phyloP scores from a whole-genome alignment of 2,329 filamentous ascomycete genomes.

The Myriosclerotinia scirpicola region DNA sequence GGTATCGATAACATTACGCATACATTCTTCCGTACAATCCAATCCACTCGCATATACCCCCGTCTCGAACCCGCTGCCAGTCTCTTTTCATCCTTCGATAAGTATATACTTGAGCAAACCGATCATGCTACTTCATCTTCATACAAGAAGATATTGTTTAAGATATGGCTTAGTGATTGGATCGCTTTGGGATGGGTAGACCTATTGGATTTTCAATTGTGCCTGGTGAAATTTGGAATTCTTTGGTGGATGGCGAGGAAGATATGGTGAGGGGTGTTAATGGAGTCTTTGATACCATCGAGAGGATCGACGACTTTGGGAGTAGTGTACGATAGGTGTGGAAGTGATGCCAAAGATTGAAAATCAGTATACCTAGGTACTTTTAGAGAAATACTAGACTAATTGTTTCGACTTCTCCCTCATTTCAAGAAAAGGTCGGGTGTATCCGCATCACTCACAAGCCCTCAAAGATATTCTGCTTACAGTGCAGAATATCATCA shows the following conservation, averaged over 20 bases:
- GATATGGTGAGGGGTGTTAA: background rate
- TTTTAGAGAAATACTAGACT: too few relatives aligned
- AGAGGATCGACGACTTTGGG: background rate
- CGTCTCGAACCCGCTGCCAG: background rate
- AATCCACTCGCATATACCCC: background rate
- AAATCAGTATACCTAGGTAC: too few relatives aligned
- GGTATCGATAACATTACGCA: background rate
- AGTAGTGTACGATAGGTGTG: background rate
- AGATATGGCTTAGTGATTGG: slow-evolving; percentile 9
- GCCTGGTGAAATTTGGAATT: background rate
- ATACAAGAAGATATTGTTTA: slow-evolving; percentile 12
- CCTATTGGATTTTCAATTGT: slow-evolving; percentile 15
- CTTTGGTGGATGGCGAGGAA: slow-evolving; percentile 16
- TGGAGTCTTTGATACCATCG: background rate
- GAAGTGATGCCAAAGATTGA: too few relatives aligned
- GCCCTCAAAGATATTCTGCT: too few relatives aligned
- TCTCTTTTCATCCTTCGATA: slow-evolving; percentile 3
- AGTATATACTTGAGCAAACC: background rate
- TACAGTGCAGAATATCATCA: too few relatives aligned
- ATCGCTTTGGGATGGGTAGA: slow-evolving; percentile 20
- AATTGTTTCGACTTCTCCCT: too few relatives aligned
- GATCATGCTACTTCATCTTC: background rate
- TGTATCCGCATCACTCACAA: too few relatives aligned
- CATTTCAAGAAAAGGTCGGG: too few relatives aligned
- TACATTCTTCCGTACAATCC: background rate